phyloP scores from a whole-genome alignment of 768 basidiomycete genomes.

The Pleurotus giganteus region DNA sequence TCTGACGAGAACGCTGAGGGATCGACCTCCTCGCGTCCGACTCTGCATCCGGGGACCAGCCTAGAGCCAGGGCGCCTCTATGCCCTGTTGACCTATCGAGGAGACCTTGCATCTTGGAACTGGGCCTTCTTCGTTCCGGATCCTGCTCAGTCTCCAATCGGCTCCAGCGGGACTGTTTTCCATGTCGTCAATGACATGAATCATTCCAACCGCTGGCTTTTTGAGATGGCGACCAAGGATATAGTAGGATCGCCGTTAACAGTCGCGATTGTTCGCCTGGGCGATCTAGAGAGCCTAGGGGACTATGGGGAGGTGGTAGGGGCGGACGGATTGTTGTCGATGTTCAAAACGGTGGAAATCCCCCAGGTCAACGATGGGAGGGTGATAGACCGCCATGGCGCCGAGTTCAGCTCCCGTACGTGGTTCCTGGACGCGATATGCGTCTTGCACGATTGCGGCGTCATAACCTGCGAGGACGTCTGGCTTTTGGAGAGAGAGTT shows the following conservation, averaged over 20 bases:
- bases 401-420: constrained; percentile 43
- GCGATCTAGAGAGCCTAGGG: constrained; percentile 40
- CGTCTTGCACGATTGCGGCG: constrained; percentile 46
- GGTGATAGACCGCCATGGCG: constrained; percentile 15
- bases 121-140: constrained; percentile 49
- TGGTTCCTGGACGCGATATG: constrained; percentile 49
- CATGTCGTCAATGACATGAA: constrained; percentile 37
- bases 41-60: constrained; percentile 5
- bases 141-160: constrained; percentile 36
- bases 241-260: constrained; percentile 38
- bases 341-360: constrained; percentile 43
- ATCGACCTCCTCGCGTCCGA: neutral
- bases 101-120: constrained; percentile 47
- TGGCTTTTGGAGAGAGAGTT: constrained; percentile 48
- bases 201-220: constrained; percentile 33
- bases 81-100: constrained; percentile 42
- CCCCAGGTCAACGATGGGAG: constrained; percentile 25
- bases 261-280: constrained; percentile 43
- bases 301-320: constrained; percentile 42
- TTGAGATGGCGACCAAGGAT: constrained; percentile 35
- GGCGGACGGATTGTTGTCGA: constrained; percentile 36
- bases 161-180: constrained; percentile 41
- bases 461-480: constrained; percentile 46
- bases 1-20: neutral
- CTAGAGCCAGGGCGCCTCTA: constrained; percentile 41